Evolutionary conservation across 2,329 filamentous ascomycete genomes (phyloP), one percentile per base, ranked within the genome.

Genomic region (Colletotrichum navitas): DNA sequence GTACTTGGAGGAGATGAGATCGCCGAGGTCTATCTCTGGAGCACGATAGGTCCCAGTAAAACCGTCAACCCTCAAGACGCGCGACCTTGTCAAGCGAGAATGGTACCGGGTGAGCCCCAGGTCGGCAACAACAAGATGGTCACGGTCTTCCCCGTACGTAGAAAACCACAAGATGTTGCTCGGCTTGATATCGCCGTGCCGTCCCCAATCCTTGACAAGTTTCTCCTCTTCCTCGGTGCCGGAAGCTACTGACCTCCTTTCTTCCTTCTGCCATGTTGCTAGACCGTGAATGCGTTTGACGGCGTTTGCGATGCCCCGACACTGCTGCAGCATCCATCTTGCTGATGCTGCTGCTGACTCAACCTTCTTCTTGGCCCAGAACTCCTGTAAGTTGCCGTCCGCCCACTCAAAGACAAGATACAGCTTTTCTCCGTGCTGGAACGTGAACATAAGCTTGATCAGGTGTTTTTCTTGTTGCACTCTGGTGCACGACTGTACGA

Each of bases 321-420:
- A 71, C 43, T 71, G 68, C n/a, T 58, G 24, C 8, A 43, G 32
- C 49, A 67, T 62, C 68, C 68, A 71, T 4, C 43, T 39, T 16
- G 49, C 16, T 18, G 52, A 36, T 11, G 11, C 10, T 21, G 54
- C 55, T 5, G 26, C 16, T 29, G 12, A 16, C 12, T 36, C 10
- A 16, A 52, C 21, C 34, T 11, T 21, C 6, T 47, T 36, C 14
- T 26, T 21, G 10, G 60, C 29, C 70, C 70, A 72, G 41, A 70
- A 70, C 21, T 74, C 45, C 18, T 36, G 21, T 5, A 75, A 55
- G 34, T 74, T 75, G 5, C 72, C 72, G 43, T 75, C 68, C 26
- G 73, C 74, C 71, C 71, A 75, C 41, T 72, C 68, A 16, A 75
- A 75, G 5, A 74, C 29, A 10, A 75, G 60, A 52, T 66, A 75